Evolutionary conservation across 208 protist species (phyloP).

Genomic region (Acanthamoeba castellanii): DNA sequence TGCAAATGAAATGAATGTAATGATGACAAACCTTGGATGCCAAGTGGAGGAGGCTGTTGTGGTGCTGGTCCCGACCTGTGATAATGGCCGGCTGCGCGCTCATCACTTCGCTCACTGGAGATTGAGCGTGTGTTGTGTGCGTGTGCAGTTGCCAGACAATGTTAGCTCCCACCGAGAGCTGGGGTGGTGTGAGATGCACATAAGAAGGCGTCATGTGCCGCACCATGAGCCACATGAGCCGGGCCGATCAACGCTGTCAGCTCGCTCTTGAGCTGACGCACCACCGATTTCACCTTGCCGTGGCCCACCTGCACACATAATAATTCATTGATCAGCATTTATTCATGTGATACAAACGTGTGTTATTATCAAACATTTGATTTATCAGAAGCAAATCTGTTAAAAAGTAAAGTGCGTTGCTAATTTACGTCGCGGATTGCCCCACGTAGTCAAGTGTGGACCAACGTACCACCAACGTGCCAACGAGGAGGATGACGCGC

Average conservation of each 20-base stretch:
- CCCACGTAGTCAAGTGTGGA: too few relatives aligned
- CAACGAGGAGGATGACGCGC: neutral
- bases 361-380: too few relatives aligned
- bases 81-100: neutral
- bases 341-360: too few relatives aligned
- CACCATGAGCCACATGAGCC: neutral
- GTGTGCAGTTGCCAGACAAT: too few relatives aligned
- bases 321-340: too few relatives aligned
- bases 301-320: neutral
- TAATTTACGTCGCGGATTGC: too few relatives aligned
- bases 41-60: neutral
- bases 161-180: too few relatives aligned
- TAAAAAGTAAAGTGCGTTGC: too few relatives aligned
- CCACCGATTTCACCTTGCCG: neutral
- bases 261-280: neutral
- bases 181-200: too few relatives aligned
- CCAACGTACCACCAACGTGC: neutral
- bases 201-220: too few relatives aligned
- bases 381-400: too few relatives aligned
- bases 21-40: neutral
- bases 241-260: neutral
- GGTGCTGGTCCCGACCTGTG: neutral
- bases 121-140: too few relatives aligned
- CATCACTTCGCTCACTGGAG: neutral
- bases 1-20: neutral